Conservation (phyloP, 768 basidiomycete species). For the Russula dissimulans region DNA sequence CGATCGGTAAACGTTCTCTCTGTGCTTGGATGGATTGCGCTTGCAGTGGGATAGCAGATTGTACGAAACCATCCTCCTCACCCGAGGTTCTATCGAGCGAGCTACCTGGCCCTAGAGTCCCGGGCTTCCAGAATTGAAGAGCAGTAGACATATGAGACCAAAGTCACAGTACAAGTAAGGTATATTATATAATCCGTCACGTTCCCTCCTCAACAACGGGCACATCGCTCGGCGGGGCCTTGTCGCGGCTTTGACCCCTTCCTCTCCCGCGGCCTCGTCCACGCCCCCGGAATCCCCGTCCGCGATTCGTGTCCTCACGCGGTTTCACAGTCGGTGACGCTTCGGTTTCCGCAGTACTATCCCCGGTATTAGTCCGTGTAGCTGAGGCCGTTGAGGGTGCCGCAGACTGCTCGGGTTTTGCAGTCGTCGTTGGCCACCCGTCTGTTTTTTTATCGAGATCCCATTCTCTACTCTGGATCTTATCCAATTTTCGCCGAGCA, state of each 20-base stretch:
- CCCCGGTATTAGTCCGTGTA: conserved; percentile 8
- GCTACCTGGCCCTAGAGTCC: conserved; percentile 76
- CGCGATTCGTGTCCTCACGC: neutral
- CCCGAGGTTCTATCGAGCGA: conserved; percentile 77
- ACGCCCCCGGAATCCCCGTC: conserved; percentile 1
- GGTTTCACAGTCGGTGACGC: neutral
- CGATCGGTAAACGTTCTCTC: conserved; percentile 79
- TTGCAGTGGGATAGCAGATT: conserved; percentile 48
- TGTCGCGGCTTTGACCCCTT: conserved; percentile 5
- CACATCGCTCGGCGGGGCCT: neutral
- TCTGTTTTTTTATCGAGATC: conserved; percentile 57
- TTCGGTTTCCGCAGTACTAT: neutral
- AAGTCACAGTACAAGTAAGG: neutral
- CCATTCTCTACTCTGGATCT: conserved; percentile 72
- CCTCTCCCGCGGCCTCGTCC: conserved; percentile 12
- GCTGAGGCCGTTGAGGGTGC: neutral
- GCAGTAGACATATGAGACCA: conserved; percentile 32
- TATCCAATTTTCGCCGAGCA: conserved; percentile 75
- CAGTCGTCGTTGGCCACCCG: conserved; percentile 3
- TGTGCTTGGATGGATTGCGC: conserved; percentile 62
- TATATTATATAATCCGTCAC: conserved; percentile 14
- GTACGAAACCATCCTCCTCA: conserved; percentile 61
- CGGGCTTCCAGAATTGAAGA: conserved; percentile 85
- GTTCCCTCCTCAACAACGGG: neutral
- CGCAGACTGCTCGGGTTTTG: neutral